These are phyloP conservation scores for Dinochytrium kinnereticum DNA, from an alignment of 371 early-diverging fungal genomes.

Conservation along the genomic window DNA sequence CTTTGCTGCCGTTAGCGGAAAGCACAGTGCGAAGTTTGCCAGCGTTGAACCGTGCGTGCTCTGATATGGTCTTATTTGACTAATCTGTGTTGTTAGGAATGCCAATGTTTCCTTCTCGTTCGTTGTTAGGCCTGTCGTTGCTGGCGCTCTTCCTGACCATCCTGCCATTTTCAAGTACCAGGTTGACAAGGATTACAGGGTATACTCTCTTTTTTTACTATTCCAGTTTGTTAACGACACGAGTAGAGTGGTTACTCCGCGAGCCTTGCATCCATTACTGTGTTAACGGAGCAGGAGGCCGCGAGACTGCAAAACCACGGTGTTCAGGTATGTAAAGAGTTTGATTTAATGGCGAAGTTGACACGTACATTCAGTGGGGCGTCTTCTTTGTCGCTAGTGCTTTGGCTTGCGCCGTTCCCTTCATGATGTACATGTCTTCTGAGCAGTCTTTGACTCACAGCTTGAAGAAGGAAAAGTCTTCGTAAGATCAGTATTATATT, in stretches of 20 bases:
- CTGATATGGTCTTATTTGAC: neutral
- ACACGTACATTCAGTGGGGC: neutral
- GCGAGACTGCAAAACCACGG: constrained; percentile 9
- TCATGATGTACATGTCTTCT: neutral
- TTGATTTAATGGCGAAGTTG: neutral
- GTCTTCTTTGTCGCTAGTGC: neutral
- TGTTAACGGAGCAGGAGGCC: constrained; percentile 29
- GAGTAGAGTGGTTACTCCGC: constrained; percentile 24
- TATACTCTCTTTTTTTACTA: neutral
- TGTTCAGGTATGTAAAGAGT: neutral
- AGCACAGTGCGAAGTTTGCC: constrained; percentile 22
- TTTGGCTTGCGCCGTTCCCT: neutral
- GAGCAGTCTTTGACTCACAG: neutral
- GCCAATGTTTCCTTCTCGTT: constrained; percentile 31
- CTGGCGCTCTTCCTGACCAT: constrained; percentile 29
- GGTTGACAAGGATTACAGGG: constrained; percentile 17
- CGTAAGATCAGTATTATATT: neutral
- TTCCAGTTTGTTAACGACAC: neutral
- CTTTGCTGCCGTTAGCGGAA: constrained; percentile 23
- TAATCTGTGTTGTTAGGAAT: constrained; percentile 11
- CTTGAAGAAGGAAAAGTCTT: constrained; percentile 1
- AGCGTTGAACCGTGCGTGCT: constrained; percentile 16
- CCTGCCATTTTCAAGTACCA: constrained; percentile 30
- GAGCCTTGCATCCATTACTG: constrained; percentile 15
- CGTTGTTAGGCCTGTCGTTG: constrained; percentile 26